These are phyloP conservation scores for Senna siamea DNA, from an alignment of 306 rosid genomes.

Conservation along the genomic window DNA sequence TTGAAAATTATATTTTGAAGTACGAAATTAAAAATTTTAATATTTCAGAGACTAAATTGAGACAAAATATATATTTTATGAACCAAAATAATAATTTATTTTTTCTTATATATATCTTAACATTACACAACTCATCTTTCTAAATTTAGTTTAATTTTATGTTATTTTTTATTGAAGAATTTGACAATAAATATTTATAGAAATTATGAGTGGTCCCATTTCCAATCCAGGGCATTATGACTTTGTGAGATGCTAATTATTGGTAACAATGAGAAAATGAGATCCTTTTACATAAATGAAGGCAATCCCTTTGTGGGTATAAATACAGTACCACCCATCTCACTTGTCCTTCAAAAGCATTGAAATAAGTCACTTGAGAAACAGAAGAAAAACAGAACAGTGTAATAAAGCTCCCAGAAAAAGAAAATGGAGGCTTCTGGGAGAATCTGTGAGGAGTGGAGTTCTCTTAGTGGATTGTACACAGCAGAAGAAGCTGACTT, in stretches of 20 bases:
- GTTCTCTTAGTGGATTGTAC: constrained; percentile 59
- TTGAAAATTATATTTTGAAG: too few relatives aligned
- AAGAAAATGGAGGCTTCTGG: constrained; percentile 58
- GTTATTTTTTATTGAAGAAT: too few relatives aligned
- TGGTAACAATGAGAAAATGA: constrained; percentile 35
- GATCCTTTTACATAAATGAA: constrained; percentile 31
- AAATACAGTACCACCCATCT: constrained; percentile 39
- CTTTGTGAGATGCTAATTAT: constrained; percentile 41
- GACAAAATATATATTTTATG: too few relatives aligned
- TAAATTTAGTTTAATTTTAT: too few relatives aligned
- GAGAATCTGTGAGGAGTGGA: constrained; percentile 64
- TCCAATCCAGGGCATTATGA: constrained; percentile 20
- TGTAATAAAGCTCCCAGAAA: not conserved
- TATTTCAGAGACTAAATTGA: too few relatives aligned
- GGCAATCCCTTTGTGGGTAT: constrained; percentile 50
- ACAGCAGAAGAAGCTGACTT: constrained; percentile 65
- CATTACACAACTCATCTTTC: too few relatives aligned
- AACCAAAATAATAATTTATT: too few relatives aligned
- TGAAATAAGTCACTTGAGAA: constrained; percentile 8
- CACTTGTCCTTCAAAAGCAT: constrained; percentile 34
- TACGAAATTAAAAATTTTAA: too few relatives aligned
- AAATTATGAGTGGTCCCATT: constrained; percentile 35
- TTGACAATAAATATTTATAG: too few relatives aligned
- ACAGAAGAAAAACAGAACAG: not conserved
- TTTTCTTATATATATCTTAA: too few relatives aligned